Conservation (phyloP, 495 filamentous ascomycete species). For the Physcia stellaris region DNA sequence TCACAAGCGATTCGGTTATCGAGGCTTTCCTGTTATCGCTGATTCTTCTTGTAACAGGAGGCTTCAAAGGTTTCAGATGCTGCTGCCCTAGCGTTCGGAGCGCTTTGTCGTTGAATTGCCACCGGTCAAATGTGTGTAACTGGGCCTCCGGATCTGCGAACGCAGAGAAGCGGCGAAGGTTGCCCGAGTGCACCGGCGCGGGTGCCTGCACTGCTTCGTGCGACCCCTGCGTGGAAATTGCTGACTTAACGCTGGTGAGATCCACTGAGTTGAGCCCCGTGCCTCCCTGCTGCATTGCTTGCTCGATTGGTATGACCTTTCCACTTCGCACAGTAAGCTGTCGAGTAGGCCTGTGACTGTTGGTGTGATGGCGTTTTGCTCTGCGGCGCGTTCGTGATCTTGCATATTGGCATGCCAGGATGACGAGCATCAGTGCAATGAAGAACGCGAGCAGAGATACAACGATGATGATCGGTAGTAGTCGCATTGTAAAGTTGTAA, state of each 20-base stretch:
- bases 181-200: background rate
- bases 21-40: background rate
- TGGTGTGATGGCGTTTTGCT: background rate
- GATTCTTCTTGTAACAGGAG: background rate
- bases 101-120: constrained; percentile 2
- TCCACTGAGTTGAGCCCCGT: constrained; percentile 11
- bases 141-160: constrained; percentile 10
- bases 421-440: constrained; percentile 7
- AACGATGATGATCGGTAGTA: constrained; percentile 16
- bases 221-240: no score
- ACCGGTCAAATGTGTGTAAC: background rate
- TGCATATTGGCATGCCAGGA: constrained; percentile 13
- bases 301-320: constrained; percentile 11
- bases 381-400: constrained; percentile 4
- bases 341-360: constrained; percentile 6
- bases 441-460: constrained; percentile 15
- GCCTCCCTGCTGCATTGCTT: constrained; percentile 9
- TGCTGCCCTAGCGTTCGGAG: constrained; percentile 3
- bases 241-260: no score
- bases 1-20: constrained; percentile 13
- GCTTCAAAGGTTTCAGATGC: constrained; percentile 1
- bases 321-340: constrained; percentile 15
- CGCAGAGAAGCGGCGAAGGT: constrained; percentile 1
- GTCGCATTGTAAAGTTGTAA: no score
- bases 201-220: no score